Base-by-base conservation (phyloP, 129 eudicot species). In the Arctium minus region DNA sequence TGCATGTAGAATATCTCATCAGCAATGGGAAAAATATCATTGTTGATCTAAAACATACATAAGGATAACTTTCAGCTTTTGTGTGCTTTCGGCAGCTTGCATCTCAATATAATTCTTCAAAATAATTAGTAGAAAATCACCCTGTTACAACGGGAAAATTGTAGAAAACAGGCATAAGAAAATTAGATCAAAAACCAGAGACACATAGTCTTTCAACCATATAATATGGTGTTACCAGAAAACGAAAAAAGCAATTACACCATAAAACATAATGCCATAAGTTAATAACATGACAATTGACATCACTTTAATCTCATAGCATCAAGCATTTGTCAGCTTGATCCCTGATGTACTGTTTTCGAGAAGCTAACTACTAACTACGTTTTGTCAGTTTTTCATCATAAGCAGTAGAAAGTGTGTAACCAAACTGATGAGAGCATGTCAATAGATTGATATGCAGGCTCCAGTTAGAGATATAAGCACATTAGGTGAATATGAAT, bases 81-180 rank as follows among this genome's bases (percentile, higher is more conserved):
- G 85, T 35, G 85, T 70, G 80, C 90, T 73, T 67, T 42, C 72
- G 78, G 89, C 79, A 44, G 92, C 81, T 88, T 89, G 97, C 94
- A 91, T 95, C 91, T 95, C 93, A 48, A 95, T 85, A 85, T 93
- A 87, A 84, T 79, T 88, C 97, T 93, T 95, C 80, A 95, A 76
- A 35, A 95, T 86, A 86, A 95, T 93, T 72, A 95, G 94, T 78
- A 95, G 91, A 88, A 95, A 95, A 88, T 95, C 99, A 38, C 99
- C 99, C 99, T 95, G 97, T 86, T 80, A 76, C 80, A 65, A 74
- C 69, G 32, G 12, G 40, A 77, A 9, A 50, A 48, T 83, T 37
- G 38, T 29, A 70, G 62, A 76, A 12, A 77, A 44, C 11, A 76
- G 46, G 31, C 35, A 70, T 44, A 76, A 75, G 72, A 67, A 67